Conservation (phyloP, 2,329 filamentous ascomycete genomes). For the Paraconiothyrium brasiliense region DNA sequence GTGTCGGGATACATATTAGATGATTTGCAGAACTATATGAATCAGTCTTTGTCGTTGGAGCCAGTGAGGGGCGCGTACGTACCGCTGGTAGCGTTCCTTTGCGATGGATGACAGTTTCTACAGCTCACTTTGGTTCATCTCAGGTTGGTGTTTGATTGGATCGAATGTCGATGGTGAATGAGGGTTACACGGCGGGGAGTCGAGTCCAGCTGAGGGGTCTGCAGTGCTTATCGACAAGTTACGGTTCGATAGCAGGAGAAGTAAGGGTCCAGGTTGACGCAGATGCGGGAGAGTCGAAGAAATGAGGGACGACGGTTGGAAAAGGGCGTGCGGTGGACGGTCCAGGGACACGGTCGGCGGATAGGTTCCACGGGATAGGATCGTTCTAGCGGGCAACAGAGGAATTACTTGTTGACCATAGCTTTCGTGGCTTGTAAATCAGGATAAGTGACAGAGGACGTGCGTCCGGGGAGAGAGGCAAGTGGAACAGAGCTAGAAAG, state of each 20-base stretch:
- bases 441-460: conserved; percentile 47
- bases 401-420: conserved; percentile 52
- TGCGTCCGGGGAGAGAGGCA: conserved; percentile 47
- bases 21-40: conserved; percentile 23
- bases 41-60: conserved; percentile 24
- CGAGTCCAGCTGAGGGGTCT: conserved; percentile 35
- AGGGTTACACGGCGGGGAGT: conserved; percentile 28
- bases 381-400: conserved; percentile 51
- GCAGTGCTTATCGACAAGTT: conserved; percentile 49
- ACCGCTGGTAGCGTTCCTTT: conserved; percentile 31
- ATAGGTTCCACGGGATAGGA: conserved; percentile 50
- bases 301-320: conserved; percentile 53
- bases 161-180: conserved; percentile 25
- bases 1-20: conserved; percentile 76
- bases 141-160: conserved; percentile 31
- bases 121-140: conserved; percentile 44
- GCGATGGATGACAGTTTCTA: conserved; percentile 16
- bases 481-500: conserved; percentile 42
- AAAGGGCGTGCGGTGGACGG: conserved; percentile 52
- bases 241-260: conserved; percentile 45
- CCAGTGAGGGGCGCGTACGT: conserved; percentile 16
- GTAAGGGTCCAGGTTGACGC: conserved; percentile 54
- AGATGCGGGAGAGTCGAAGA: conserved; percentile 50
- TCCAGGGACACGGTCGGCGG: conserved; percentile 55
- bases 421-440: conserved; percentile 48